Percentiles rank a stretch among this genome's conserved stretches.
These are phyloP conservation scores for Nymphaea thermarum DNA, from an alignment of 164 flowering plant genomes.

Conservation along the genomic window DNA sequence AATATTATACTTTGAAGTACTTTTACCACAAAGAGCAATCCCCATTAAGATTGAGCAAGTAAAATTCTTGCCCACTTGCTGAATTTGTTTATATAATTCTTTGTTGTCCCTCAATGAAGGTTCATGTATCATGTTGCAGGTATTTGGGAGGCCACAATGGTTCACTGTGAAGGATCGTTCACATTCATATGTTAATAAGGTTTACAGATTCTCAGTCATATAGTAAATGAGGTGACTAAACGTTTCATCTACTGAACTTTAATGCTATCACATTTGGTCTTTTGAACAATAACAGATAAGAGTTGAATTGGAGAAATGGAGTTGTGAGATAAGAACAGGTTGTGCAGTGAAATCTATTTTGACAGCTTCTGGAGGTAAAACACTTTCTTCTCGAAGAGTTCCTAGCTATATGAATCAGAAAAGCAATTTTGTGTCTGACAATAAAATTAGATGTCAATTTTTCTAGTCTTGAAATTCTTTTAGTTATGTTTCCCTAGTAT, in stretches of 20 bases:
- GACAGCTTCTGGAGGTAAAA: constrained; percentile 42
- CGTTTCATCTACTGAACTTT: too few species aligned
- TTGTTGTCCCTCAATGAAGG: not conserved
- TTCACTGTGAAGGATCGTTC: constrained; percentile 74
- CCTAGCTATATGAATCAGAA: not conserved
- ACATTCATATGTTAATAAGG: constrained; percentile 62
- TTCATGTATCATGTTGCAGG: constrained; percentile 25
- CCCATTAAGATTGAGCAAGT: too few species aligned
- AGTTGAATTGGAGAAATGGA: constrained; percentile 42
- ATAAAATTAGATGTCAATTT: too few species aligned
- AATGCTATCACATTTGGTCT: too few species aligned
- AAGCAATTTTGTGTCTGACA: too few species aligned
- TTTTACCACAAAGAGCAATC: too few species aligned
- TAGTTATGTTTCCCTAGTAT: too few species aligned
- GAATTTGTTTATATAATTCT: too few species aligned
- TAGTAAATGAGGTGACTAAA: too few species aligned
- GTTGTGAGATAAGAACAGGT: constrained; percentile 49
- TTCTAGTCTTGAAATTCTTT: too few species aligned
- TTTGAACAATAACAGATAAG: constrained; percentile 34
- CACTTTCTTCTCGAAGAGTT: not conserved
- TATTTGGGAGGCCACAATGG: constrained; percentile 91
- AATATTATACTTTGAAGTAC: too few species aligned
- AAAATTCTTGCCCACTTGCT: too few species aligned
- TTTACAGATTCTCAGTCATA: constrained; percentile 3
- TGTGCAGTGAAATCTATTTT: constrained; percentile 50